phyloP scores from a whole-genome alignment of 495 filamentous ascomycete species.

The Pseudevernia furfuracea region DNA sequence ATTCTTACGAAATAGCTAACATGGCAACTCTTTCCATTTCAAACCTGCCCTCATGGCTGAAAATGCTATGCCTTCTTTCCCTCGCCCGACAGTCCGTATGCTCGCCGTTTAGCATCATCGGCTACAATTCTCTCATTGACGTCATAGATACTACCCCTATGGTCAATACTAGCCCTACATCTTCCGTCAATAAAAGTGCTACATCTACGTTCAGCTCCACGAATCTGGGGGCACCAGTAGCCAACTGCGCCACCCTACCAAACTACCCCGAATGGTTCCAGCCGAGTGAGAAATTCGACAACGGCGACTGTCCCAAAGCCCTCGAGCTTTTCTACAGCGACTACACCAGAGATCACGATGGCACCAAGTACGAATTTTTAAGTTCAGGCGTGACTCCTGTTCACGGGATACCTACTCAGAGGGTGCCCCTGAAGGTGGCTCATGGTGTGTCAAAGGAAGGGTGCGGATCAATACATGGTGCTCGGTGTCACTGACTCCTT shows the following conservation, averaged over 20 bases:
- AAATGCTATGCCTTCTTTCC: not conserved
- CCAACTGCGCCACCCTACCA: slow-evolving; percentile 10
- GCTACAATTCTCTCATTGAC: not conserved
- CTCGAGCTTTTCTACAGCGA: slow-evolving; percentile 14
- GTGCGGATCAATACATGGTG: not conserved
- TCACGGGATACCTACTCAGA: slow-evolving; percentile 16
- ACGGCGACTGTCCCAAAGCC: slow-evolving; percentile 6
- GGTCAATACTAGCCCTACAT: not conserved
- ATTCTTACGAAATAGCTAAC: not conserved
- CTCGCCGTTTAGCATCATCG: not conserved
- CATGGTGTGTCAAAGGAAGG: not conserved
- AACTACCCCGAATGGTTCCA: slow-evolving; percentile 15
- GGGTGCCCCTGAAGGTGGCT: slow-evolving; percentile 14
- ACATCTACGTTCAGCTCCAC: not conserved
- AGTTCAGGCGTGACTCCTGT: slow-evolving; percentile 11
- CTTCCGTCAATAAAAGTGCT: not conserved
- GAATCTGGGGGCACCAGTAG: not conserved
- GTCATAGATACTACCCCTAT: not conserved
- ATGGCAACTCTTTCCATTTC: not conserved
- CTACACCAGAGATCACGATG: slow-evolving; percentile 10
- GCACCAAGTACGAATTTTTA: slow-evolving; percentile 11
- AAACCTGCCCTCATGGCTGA: not conserved
- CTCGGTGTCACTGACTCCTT: not conserved
- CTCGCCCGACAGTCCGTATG: not conserved
- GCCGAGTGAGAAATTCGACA: slow-evolving; percentile 18